Evolutionary conservation across 805 yeast species (phyloP).

Genomic region (Metschnikowia rubicola): DNA sequence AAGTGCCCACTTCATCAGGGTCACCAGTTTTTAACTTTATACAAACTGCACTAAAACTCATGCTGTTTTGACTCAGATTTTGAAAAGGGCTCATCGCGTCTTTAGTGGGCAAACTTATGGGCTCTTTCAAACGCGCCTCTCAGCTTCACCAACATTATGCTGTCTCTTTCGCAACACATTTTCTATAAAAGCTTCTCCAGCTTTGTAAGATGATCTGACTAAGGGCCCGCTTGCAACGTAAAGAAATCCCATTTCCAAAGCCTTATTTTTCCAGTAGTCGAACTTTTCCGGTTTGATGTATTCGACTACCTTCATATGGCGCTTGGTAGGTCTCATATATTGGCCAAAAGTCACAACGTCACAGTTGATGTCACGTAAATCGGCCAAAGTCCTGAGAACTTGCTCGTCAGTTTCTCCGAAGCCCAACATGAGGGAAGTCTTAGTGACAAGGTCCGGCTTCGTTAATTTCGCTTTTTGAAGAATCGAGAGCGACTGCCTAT

Average conservation of each 20-base stretch:
- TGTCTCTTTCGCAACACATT: conserved; percentile 79
- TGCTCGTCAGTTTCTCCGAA: conserved; percentile 96
- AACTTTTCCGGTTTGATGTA: conserved; percentile 92
- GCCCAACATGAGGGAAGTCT: conserved; percentile 94
- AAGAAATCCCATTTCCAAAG: conserved; percentile 84
- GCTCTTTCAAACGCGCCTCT: not conserved
- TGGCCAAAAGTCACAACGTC: conserved; percentile 98
- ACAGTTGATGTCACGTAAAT: conserved; percentile 70
- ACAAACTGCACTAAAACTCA: too few relatives aligned
- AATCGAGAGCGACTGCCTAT: conserved; percentile 79
- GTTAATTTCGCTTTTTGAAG: conserved; percentile 76
- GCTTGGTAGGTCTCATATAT: conserved; percentile 97
- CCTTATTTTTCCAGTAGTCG: conserved; percentile 86
- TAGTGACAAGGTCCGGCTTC: conserved; percentile 75
- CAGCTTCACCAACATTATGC: conserved; percentile 44
- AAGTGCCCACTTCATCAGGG: too few relatives aligned
- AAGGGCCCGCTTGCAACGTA: conserved; percentile 98
- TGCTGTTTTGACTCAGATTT: too few relatives aligned
- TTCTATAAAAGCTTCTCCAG: conserved; percentile 97
- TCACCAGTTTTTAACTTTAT: too few relatives aligned
- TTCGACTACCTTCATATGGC: conserved; percentile 98
- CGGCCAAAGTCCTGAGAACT: conserved; percentile 67
- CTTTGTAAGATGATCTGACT: conserved; percentile 94
- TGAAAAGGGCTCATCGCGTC: too few relatives aligned
- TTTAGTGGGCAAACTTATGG: too few relatives aligned